phyloP scores from a whole-genome alignment of 345 rosid species.

The Aurinia saxatilis region DNA sequence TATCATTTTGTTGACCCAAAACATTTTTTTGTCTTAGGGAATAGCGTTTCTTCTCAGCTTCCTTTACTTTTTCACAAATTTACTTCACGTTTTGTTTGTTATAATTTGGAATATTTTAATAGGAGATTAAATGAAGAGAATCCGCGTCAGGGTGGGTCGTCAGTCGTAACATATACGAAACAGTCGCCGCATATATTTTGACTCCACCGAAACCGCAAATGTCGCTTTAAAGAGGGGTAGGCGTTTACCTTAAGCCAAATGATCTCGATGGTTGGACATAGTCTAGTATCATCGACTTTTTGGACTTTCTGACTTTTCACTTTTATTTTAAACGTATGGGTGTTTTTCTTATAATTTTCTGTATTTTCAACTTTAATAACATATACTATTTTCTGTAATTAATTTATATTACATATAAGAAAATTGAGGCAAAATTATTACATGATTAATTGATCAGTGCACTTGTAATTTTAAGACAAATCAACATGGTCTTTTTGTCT shows the following conservation, averaged over 20 bases:
- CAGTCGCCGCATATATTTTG: slow-evolving; percentile 24
- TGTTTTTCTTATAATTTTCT: neutral
- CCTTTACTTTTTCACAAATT: neutral
- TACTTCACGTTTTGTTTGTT: slow-evolving; percentile 7
- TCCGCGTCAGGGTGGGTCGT: slow-evolving; percentile 13
- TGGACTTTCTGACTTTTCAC: neutral
- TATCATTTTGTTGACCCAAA: neutral
- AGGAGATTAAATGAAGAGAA: slow-evolving; percentile 2
- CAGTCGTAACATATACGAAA: slow-evolving; percentile 3
- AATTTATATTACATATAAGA: neutral
- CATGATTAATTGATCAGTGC: neutral
- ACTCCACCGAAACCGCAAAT: neutral
- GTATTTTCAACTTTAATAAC: neutral
- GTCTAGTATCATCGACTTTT: slow-evolving; percentile 10
- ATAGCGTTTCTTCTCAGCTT: slow-evolving; percentile 22
- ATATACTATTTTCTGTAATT: neutral
- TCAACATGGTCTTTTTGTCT: too few relatives aligned
- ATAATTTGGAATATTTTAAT: neutral
- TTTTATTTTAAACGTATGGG: neutral
- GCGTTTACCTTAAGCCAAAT: slow-evolving; percentile 26
- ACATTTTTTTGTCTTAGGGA: neutral
- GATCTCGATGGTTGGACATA: slow-evolving; percentile 13
- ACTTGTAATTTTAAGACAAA: too few relatives aligned
- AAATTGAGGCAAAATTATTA: neutral
- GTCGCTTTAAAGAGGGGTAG: slow-evolving; percentile 9